A percentile compares a stretch with the other conserved stretches of the same genome.
These are phyloP conservation scores for Batkoa obscura DNA, from an alignment of 371 early-diverging fungal genomes.

Conservation along the genomic window DNA sequence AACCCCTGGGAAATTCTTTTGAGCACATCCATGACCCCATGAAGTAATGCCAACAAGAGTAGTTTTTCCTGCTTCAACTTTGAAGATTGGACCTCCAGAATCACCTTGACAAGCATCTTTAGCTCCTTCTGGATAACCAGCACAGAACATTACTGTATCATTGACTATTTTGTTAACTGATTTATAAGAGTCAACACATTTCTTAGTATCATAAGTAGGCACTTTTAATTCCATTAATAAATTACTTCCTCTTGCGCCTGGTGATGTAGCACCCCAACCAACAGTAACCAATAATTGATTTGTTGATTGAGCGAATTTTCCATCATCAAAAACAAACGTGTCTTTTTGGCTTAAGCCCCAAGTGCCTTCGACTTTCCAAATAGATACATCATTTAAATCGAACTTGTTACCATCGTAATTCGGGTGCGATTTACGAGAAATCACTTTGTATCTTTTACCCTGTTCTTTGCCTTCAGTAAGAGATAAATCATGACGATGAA, in stretches of 20 bases:
- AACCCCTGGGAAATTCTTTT: not conserved
- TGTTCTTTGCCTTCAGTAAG: not conserved
- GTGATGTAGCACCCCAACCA: not conserved
- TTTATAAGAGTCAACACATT: not conserved
- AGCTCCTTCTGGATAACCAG: slow-evolving; percentile 6
- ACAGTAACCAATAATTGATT: not conserved
- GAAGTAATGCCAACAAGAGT: not conserved
- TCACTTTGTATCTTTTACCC: not conserved
- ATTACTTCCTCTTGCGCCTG: not conserved
- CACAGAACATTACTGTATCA: not conserved
- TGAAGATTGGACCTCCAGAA: slow-evolving; percentile 6
- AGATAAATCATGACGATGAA: slow-evolving; percentile 3
- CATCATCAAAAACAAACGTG: not conserved
- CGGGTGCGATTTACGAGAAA: not conserved
- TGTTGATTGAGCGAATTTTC: not conserved
- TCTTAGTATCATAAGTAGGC: not conserved
- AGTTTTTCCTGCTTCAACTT: not conserved
- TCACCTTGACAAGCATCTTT: slow-evolving; percentile 6
- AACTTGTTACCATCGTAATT: not conserved
- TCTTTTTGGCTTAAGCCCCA: not conserved
- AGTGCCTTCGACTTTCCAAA: not conserved
- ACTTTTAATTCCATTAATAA: slow-evolving; percentile 3
- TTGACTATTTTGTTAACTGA: not conserved
- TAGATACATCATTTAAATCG: slow-evolving; percentile 1
- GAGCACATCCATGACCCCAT: slow-evolving; percentile 5